These are phyloP conservation scores for Boletus sp. DNA, from an alignment of 768 basidiomycete species.

Conservation along the genomic window DNA sequence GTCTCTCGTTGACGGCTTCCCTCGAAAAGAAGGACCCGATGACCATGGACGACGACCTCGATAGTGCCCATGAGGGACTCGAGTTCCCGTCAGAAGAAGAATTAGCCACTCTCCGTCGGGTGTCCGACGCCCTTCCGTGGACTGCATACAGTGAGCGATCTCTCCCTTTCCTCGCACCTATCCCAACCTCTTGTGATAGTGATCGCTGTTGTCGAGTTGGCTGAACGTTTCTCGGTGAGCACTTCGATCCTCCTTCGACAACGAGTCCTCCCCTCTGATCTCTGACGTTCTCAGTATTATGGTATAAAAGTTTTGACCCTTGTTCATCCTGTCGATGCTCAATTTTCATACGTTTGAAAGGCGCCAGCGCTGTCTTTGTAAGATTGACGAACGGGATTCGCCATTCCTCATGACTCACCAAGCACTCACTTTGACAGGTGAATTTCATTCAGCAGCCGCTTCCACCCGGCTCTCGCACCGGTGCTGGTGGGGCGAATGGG, in stretches of 20 bases:
- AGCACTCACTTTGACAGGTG: constrained; percentile 37
- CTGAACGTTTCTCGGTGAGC: constrained; percentile 70
- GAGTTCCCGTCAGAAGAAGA: constrained; percentile 68
- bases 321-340: background rate
- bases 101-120: constrained; percentile 52
- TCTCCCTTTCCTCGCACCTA: background rate
- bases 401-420: background rate
- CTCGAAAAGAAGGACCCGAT: constrained; percentile 26
- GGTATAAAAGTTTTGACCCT: constrained; percentile 33
- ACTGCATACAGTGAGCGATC: constrained; percentile 39
- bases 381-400: constrained; percentile 4
- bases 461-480: constrained; percentile 62
- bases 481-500: constrained; percentile 50
- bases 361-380: constrained; percentile 41
- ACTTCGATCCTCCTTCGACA: background rate
- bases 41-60: constrained; percentile 20
- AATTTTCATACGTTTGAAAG: constrained; percentile 24
- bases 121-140: constrained; percentile 61
- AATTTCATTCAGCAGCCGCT: constrained; percentile 77
- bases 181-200: constrained; percentile 35
- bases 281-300: constrained; percentile 38
- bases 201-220: constrained; percentile 65
- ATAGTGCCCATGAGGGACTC: constrained; percentile 49
- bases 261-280: background rate
- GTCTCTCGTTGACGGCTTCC: background rate